Evolutionary conservation across 129 eudicot species (phyloP).

Genomic region (Apium graveolens): DNA sequence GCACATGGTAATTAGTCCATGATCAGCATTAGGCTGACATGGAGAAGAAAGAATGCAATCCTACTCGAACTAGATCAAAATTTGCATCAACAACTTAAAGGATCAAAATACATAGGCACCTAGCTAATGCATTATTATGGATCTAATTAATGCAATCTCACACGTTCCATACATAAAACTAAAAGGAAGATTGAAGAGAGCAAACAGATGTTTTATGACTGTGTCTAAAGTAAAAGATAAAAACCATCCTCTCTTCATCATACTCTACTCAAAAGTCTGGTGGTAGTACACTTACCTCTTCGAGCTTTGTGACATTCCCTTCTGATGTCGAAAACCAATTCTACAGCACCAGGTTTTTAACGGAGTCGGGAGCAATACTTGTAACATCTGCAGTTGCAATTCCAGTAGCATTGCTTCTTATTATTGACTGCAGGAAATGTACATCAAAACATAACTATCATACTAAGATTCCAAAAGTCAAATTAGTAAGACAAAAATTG

Average conservation of each 20-base stretch:
- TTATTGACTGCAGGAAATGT: too few relatives aligned
- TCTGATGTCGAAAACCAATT: constrained; percentile 60
- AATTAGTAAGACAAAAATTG: too few relatives aligned
- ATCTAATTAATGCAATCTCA: background rate
- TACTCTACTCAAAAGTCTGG: constrained; percentile 2
- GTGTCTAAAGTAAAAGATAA: background rate
- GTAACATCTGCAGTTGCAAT: too few relatives aligned
- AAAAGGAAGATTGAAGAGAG: background rate
- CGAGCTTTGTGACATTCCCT: constrained; percentile 73
- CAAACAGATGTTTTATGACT: background rate
- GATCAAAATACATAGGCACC: background rate
- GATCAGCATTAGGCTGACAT: background rate
- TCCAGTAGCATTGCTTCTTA: too few relatives aligned
- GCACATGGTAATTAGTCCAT: background rate
- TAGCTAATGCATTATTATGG: background rate
- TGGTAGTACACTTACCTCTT: constrained; percentile 42
- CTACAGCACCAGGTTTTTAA: constrained; percentile 61
- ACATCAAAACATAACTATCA: too few relatives aligned
- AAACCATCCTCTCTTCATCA: background rate
- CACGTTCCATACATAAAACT: background rate
- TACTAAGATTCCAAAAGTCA: too few relatives aligned
- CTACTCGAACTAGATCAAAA: background rate
- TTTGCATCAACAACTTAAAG: background rate
- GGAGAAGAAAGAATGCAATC: background rate
- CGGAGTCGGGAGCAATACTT: constrained; percentile 44